Evolutionary conservation across 2,329 filamentous ascomycete species (phyloP).

Genomic region (Venturia nashicola): DNA sequence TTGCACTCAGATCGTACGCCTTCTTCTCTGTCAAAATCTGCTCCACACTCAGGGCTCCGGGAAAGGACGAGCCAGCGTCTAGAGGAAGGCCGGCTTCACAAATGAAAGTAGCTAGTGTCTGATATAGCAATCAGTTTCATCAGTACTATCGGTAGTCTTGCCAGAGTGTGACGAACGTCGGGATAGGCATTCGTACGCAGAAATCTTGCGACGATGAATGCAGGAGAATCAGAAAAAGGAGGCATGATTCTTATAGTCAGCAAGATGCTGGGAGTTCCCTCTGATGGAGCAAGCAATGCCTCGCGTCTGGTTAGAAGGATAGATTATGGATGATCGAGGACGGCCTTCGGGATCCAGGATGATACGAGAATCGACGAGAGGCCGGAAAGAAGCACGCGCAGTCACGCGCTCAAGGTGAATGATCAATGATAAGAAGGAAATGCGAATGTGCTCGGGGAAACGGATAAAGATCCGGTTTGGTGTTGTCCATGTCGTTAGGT

Average conservation of each 20-base stretch:
- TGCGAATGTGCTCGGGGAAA: neutral
- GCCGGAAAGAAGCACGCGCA: neutral
- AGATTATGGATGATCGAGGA: neutral
- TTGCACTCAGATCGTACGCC: slow-evolving; percentile 41
- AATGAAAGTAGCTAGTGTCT: slow-evolving; percentile 48
- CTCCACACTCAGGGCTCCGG: slow-evolving; percentile 40
- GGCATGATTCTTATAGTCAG: neutral
- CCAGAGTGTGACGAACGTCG: slow-evolving; percentile 19
- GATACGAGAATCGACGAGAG: neutral
- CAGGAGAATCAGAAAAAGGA: slow-evolving; percentile 21
- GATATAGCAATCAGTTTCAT: slow-evolving; percentile 1
- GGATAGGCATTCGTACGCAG: slow-evolving; percentile 27
- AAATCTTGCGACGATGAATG: slow-evolving; percentile 30
- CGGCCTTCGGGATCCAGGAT: neutral
- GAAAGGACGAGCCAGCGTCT: slow-evolving; percentile 32
- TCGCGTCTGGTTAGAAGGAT: neutral
- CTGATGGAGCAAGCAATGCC: neutral
- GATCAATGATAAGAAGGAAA: neutral
- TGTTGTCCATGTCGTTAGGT: no score
- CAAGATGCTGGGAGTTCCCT: neutral
- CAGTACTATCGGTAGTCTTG: neutral
- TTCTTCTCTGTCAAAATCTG: slow-evolving; percentile 49
- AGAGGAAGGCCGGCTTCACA: slow-evolving; percentile 40
- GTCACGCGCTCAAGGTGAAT: neutral
- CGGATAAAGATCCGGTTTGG: no score